Conservation (phyloP, 768 basidiomycete genomes). For the Boletellus sp. region DNA sequence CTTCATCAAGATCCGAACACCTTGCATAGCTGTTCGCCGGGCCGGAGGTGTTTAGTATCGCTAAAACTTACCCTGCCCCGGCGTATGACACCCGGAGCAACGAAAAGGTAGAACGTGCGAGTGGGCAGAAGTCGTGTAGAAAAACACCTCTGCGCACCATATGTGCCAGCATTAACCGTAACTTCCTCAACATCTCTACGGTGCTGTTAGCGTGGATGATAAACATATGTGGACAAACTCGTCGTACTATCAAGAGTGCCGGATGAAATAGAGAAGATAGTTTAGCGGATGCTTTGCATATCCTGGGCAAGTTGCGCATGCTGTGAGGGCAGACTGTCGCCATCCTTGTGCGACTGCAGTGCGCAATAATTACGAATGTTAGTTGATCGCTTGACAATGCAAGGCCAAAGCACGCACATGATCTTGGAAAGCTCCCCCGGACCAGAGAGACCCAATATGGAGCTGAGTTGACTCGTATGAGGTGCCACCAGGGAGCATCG, state of each 20-base stretch:
- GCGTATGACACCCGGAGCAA: slow-evolving; percentile 46
- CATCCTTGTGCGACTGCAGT: slow-evolving; percentile 59
- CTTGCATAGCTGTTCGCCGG: slow-evolving; percentile 45
- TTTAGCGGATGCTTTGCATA: slow-evolving; percentile 51
- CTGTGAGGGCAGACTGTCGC: slow-evolving; percentile 53
- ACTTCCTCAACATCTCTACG: slow-evolving; percentile 51
- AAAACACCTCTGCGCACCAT: slow-evolving; percentile 40
- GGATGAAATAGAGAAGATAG: slow-evolving; percentile 54
- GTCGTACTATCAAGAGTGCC: slow-evolving; percentile 55
- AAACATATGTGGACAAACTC: neutral
- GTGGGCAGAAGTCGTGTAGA: neutral
- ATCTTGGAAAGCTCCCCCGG: slow-evolving; percentile 68
- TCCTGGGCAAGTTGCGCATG: slow-evolving; percentile 40
- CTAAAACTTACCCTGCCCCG: slow-evolving; percentile 58
- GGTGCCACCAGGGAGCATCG: slow-evolving; percentile 63
- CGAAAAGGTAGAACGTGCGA: neutral
- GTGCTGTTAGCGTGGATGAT: neutral
- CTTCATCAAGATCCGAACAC: slow-evolving; percentile 69
- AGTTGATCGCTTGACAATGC: neutral
- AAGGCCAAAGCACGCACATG: slow-evolving; percentile 38
- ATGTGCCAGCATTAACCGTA: slow-evolving; percentile 52
- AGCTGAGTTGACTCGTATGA: slow-evolving; percentile 58
- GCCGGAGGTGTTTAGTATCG: slow-evolving; percentile 42
- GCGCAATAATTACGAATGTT: neutral
- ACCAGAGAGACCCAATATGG: slow-evolving; percentile 76